Percentiles rank a stretch among this genome's conserved stretches.
These are phyloP conservation scores for Cutaneotrichosporon cavernicola DNA, from an alignment of 1,284 basidiomycete genomes.

Conservation along the genomic window DNA sequence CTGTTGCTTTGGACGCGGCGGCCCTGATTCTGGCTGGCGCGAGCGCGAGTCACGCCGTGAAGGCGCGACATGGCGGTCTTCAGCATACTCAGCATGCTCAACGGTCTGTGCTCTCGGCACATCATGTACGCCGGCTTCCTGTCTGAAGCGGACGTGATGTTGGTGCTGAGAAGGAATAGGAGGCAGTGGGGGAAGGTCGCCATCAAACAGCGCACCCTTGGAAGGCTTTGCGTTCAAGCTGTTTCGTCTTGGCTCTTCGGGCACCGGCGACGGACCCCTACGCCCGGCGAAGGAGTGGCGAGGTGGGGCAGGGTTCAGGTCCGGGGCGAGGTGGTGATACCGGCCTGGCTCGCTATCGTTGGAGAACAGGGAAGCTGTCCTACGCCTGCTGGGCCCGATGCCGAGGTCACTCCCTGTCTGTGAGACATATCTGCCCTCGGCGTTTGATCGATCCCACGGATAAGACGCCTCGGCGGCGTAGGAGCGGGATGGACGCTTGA, in stretches of 20 bases:
- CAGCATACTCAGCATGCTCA: neutral
- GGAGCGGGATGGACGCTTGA: constrained; percentile 44
- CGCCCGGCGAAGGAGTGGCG: neutral
- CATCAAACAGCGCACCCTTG: constrained; percentile 9
- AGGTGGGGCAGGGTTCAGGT: neutral
- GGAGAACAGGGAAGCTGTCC: neutral
- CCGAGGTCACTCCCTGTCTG: constrained; percentile 3
- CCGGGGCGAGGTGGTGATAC: neutral
- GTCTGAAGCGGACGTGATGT: neutral
- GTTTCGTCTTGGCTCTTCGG: neutral
- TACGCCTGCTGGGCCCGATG: constrained; percentile 3
- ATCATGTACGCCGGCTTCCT: neutral
- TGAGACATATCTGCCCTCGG: neutral
- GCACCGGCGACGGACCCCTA: neutral
- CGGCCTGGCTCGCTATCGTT: neutral
- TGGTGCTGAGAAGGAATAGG: neutral
- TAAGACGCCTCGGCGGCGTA: constrained; percentile 30
- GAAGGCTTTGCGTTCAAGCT: neutral
- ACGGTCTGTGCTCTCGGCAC: neutral
- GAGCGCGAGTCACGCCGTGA: neutral
- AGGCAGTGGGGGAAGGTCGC: constrained; percentile 7
- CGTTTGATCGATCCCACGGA: neutral
- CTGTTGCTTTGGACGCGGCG: neutral
- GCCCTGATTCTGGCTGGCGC: neutral
- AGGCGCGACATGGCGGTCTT: neutral